These are phyloP conservation scores for Aspergillus neotritici DNA, from an alignment of 2,329 filamentous ascomycete genomes.

Conservation along the genomic window DNA sequence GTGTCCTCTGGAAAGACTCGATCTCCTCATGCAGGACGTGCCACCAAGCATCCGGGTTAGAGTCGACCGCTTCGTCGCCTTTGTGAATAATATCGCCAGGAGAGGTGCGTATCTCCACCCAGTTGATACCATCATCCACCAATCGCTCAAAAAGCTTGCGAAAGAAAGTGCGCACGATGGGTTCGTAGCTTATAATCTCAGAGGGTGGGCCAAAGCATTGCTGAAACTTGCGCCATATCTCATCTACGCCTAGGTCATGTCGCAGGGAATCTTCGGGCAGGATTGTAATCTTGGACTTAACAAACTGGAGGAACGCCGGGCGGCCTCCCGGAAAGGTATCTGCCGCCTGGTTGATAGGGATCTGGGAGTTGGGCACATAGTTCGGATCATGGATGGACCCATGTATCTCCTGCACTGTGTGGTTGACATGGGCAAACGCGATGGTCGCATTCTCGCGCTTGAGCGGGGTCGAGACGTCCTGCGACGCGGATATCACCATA, in stretches of 20 bases:
- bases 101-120: constrained; percentile 70
- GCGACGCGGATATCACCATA: constrained; percentile 60
- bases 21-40: constrained; percentile 67
- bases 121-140: constrained; percentile 70
- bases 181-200: constrained; percentile 76
- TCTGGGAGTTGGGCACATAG: constrained; percentile 55
- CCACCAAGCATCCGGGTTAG: constrained; percentile 63
- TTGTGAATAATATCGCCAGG: constrained; percentile 62
- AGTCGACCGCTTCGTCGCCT: constrained; percentile 58
- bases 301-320: constrained; percentile 67
- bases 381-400: constrained; percentile 57
- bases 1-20: constrained; percentile 62
- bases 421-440: constrained; percentile 55
- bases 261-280: constrained; percentile 65
- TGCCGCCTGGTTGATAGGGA: constrained; percentile 57
- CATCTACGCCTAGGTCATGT: constrained; percentile 77
- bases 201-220: constrained; percentile 66
- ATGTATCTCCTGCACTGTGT: constrained; percentile 37
- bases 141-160: constrained; percentile 63
- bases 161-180: constrained; percentile 71
- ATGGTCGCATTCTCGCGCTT: constrained; percentile 52
- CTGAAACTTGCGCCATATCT: constrained; percentile 76
- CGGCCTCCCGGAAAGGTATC: constrained; percentile 67
- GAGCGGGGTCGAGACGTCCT: constrained; percentile 48
- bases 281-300: constrained; percentile 65